Evolutionary conservation across 345 rosid species (phyloP).

Genomic region (Arabis alpina): DNA sequence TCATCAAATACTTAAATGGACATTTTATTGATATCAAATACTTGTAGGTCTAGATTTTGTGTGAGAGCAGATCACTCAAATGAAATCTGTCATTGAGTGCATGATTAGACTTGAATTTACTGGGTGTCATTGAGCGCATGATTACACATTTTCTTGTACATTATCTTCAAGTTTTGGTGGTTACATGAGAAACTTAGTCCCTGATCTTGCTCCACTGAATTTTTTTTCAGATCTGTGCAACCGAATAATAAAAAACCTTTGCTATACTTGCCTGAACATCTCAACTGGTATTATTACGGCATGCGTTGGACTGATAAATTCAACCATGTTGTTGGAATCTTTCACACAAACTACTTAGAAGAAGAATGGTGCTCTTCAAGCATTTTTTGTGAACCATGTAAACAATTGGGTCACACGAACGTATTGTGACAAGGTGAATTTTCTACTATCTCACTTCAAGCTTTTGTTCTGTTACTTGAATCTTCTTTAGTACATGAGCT

Average conservation of each 20-base stretch:
- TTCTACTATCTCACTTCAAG: slow-evolving; percentile 1
- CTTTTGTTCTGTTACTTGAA: slow-evolving; percentile 11
- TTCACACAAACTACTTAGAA: slow-evolving; percentile 99
- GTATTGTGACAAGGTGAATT: slow-evolving; percentile 78
- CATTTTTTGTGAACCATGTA: slow-evolving; percentile 91
- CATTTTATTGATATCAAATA: too few relatives aligned
- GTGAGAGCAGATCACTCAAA: slow-evolving; percentile 2
- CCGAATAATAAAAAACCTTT: too few relatives aligned
- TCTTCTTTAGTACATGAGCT: slow-evolving; percentile 19
- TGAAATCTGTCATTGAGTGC: background rate
- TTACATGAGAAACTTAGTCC: slow-evolving; percentile 22
- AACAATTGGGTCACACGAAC: slow-evolving; percentile 93
- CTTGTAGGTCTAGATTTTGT: slow-evolving; percentile 6
- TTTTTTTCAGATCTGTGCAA: too few relatives aligned
- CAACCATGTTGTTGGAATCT: slow-evolving; percentile 93
- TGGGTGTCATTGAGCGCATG: background rate
- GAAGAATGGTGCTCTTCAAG: slow-evolving; percentile 91
- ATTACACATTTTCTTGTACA: background rate
- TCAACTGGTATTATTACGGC: slow-evolving; percentile 98
- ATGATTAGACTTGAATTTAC: background rate
- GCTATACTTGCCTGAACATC: slow-evolving; percentile 98
- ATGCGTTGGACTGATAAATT: slow-evolving; percentile 97
- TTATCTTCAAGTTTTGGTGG: background rate
- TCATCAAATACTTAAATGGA: slow-evolving; percentile 6
- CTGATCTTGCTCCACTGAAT: too few relatives aligned